phyloP scores from a whole-genome alignment of 352 stramenopile genomes.

The Blastocystis sp. region DNA sequence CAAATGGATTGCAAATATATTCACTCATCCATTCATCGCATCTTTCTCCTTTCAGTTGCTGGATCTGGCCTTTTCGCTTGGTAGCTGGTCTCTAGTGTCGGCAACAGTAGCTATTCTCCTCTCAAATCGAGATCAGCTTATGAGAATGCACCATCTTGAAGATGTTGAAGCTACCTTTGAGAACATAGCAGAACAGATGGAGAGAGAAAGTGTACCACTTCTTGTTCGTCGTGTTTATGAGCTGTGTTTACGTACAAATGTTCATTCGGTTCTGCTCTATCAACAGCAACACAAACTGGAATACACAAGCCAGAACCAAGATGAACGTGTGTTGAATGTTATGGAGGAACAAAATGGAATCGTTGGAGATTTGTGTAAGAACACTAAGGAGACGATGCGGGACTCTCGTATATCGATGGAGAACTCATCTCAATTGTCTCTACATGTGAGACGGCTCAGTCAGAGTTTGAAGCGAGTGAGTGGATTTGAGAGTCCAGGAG shows the following conservation, averaged over 20 bases:
- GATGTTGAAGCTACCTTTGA: not conserved
- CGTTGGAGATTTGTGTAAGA: not conserved
- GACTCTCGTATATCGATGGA: not conserved
- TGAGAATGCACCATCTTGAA: not conserved
- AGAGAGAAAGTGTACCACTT: not conserved
- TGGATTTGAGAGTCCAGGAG: not conserved
- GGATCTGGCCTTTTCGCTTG: not conserved
- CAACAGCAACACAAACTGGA: not conserved
- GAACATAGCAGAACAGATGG: not conserved
- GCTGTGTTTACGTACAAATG: not conserved
- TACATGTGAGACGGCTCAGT: not conserved
- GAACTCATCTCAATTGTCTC: not conserved
- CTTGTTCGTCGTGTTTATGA: not conserved
- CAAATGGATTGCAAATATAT: conserved; percentile 34
- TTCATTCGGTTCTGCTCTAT: not conserved
- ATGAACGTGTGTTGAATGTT: not conserved
- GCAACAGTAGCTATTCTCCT: not conserved
- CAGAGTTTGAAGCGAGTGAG: conserved; percentile 19
- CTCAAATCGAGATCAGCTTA: not conserved
- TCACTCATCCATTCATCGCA: not conserved
- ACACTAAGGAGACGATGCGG: not conserved
- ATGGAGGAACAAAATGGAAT: conserved; percentile 48
- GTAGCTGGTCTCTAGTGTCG: not conserved
- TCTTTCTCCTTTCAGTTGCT: not conserved
- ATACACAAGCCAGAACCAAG: not conserved